Base-by-base conservation (phyloP, 2,329 filamentous ascomycete species). In the Ceratocystiopsis brevicomis region DNA sequence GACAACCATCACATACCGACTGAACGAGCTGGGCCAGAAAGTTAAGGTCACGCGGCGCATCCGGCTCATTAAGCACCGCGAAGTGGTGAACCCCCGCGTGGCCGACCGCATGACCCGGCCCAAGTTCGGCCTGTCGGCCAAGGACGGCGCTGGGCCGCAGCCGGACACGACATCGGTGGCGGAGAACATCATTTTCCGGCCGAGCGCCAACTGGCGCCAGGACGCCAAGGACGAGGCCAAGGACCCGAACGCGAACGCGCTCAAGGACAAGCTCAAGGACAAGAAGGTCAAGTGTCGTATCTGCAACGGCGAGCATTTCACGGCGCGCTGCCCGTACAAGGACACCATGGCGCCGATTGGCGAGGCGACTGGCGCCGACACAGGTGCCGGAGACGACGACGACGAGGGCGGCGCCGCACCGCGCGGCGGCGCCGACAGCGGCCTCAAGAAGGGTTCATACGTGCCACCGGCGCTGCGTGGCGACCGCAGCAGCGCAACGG, bases 261-360 rank as follows among this genome's bases (percentile, higher is more conserved):
- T 81, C 66, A 82, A 82, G 67, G 75, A 79, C 59, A 80, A 83
- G 67, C 72, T 96, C 57, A 93, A 90, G 76, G 87, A 95, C 69
- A 94, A 95, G 76, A 92, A 95, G 70, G 92, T 98, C 71, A 96
- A 96, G 75, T 98, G 90, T 66, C 82, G 90, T 73, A 96, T 98
- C 61, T 98, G 90, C 69, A 83, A 79, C 60, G 90, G 88, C 59
- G 90, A 98, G 71, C 90, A 98, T 76, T 98, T 96, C 72, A 98
- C 90, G 37, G 88, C 88, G 53, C 81, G 90, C 62, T 98, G 90
- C 76, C 90, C 90, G 34, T 98, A 94, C 79, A 98, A 96, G 71
- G 90, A 96, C 61, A 98, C 88, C 55, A 95, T 98, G 86, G 86
- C 88, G 34, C 90, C 83, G 35, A 76, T 87, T 48, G 77, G 78